phyloP scores from a whole-genome alignment of 257 asterid species.

The Cordia subcordata region DNA sequence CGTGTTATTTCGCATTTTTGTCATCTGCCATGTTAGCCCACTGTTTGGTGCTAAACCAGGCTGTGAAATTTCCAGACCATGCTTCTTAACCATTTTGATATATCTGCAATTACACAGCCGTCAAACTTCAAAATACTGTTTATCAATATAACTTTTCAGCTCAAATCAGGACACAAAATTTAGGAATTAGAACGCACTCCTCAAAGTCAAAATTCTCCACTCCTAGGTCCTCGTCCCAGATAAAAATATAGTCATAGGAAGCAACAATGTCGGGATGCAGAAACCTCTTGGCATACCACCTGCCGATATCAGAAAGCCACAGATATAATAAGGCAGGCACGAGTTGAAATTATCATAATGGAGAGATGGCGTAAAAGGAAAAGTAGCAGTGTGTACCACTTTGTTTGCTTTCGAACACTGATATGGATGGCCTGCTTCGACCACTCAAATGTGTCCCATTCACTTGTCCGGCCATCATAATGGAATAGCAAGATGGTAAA shows the following conservation, averaged over 20 bases:
- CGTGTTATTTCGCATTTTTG: constrained; percentile 58
- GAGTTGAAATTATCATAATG: background rate
- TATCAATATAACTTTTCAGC: background rate
- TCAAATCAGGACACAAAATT: background rate
- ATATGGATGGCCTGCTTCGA: constrained; percentile 81
- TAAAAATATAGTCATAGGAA: constrained; percentile 70
- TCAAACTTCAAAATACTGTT: background rate
- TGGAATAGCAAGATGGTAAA: constrained; percentile 75
- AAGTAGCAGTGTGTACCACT: constrained; percentile 47
- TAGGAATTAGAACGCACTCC: constrained; percentile 46
- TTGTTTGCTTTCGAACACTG: constrained; percentile 70
- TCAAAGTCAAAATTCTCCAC: constrained; percentile 75
- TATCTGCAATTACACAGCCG: constrained; percentile 35
- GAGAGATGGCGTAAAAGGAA: background rate
- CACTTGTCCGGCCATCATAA: constrained; percentile 84
- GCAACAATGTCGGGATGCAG: constrained; percentile 88
- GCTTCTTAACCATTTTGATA: constrained; percentile 68
- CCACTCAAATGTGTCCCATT: constrained; percentile 97
- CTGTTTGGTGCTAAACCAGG: constrained; percentile 86
- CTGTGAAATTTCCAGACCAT: constrained; percentile 79
- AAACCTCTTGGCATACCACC: constrained; percentile 98
- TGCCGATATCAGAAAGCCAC: constrained; percentile 10
- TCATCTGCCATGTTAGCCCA: constrained; percentile 90
- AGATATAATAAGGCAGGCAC: background rate
- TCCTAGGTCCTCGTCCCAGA: constrained; percentile 95